A percentile compares a stretch with the other conserved stretches of the same genome.
phyloP scores from a whole-genome alignment of 108 stramenopile species.

The Discostella stelligeroides region DNA sequence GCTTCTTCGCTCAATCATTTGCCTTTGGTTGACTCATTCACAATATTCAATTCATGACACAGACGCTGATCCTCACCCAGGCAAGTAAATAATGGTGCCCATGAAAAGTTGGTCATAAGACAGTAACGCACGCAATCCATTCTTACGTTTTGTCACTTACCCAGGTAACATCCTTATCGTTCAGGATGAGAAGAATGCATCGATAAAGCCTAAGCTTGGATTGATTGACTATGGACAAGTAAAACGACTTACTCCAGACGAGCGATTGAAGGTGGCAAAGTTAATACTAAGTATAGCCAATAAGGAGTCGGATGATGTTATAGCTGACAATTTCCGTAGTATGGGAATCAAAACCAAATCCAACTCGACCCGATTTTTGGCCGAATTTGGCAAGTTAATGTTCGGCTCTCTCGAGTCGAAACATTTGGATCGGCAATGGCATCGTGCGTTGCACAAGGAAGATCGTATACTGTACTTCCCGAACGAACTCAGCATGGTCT shows the following conservation, averaged over 20 bases:
- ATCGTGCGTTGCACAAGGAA: constrained; percentile 58
- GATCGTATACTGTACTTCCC: constrained; percentile 77
- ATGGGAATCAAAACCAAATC: constrained; percentile 68
- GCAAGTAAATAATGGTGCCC: too few relatives aligned
- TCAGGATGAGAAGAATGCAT: constrained; percentile 20
- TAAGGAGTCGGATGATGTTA: constrained; percentile 60
- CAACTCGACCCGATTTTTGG: constrained; percentile 70
- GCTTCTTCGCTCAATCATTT: background rate
- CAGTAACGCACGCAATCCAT: too few relatives aligned
- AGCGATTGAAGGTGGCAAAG: constrained; percentile 60
- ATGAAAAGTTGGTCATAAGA: too few relatives aligned
- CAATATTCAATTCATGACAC: background rate
- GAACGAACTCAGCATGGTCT: constrained; percentile 74
- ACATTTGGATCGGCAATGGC: constrained; percentile 68
- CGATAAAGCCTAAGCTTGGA: constrained; percentile 29
- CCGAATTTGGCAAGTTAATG: constrained; percentile 74
- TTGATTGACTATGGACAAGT: constrained; percentile 79
- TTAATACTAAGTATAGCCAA: constrained; percentile 74
- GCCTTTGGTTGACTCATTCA: background rate
- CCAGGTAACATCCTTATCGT: constrained; percentile 67
- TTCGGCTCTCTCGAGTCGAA: constrained; percentile 67
- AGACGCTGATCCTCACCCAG: constrained; percentile 58
- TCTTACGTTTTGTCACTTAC: too few relatives aligned
- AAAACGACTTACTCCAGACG: constrained; percentile 55
- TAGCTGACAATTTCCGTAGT: constrained; percentile 66